Evolutionary conservation across 1,139 yeast genomes (phyloP), one percentile per base, ranked within the genome.

Genomic region (Zygosaccharomyces pseudobailii): DNA sequence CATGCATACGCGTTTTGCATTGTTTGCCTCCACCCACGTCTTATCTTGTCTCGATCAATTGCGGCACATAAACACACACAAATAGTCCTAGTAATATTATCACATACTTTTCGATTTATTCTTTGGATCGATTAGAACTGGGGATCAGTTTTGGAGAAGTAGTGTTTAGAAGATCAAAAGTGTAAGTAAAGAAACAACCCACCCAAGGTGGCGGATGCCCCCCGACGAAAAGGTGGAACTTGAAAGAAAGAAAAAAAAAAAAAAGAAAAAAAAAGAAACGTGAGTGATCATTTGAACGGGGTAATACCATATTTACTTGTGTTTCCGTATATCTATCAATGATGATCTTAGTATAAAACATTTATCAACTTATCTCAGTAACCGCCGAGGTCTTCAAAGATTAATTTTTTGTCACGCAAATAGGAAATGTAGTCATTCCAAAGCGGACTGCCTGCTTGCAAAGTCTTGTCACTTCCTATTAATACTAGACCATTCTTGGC

Each of bases 401-500:
- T 51, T 8, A 56, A 48, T 9, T 53, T 43, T 21, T 57, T 57
- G 21, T 49, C 46, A 32, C 65, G 62, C 45, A 76, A 57, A 48
- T 70, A 70, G 1, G 41, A 65, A 49, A 82, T 66, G 58, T 80
- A 79, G 42, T 75, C 76, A 8, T 62, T 67, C 89, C 88, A 83
- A 38, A 80, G 59, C 3, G 61, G 55, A 49, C 74, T 77, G 2
- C 83, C 79, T 7, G 62, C 61, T 23, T 66, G 60, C 60, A 83
- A 69, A 47, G 82, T 76, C 2, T 67, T 56, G 5, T 71, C 73
- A 61, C 82, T 80, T 36, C 89, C 88, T 47, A 80, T 71, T 33
- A 80, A 59, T 2, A 79, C 63, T 57, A 80, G 63, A 1, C 83
- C 82, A 53, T 75, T 76, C 59, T 71, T 74, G 4, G 85, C 84